Evolutionary conservation across 2,329 filamentous ascomycete species (phyloP), one percentile per base, ranked within the genome.

Genomic region (Pyricularia sp.): DNA sequence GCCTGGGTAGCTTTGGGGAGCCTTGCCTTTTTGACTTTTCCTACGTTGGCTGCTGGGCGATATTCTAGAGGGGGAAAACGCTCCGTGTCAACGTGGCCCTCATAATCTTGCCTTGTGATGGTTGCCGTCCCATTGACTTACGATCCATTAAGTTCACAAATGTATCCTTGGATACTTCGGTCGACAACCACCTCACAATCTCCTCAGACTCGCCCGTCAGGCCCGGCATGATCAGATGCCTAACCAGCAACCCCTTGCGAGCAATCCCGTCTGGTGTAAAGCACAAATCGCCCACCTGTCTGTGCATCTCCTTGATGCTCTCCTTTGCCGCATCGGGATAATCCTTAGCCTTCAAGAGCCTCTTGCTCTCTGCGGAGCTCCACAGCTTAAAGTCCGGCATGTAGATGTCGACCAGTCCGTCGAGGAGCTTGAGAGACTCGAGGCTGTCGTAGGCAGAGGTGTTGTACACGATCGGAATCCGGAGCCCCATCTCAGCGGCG

Each of bases 371-470:
- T 26, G 77, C 80, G 1, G 83, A 77, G 31, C 85, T 85, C 92
- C 91, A 95, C 11, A 94, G 87, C 77, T 96, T 95, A 82, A 95
- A 95, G 76, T 96, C 92, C 0, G 92, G 90, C n/a, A 96, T 81
- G 76, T 95, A 96, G 64, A 96, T 93, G 76, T 95, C 92, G 0
- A 95, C 87, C 31, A 96, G 80, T 0, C 92, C 92, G 73, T 95
- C 89, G 73, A 96, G 84, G 10, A 95, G 81, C 70, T 87, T 79
- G 1, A 96, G 81, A 0, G 90, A 93, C 2, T 87, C 88, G 0
- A 90, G 80, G 0, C 89, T 92, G 78, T 96, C 92, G 75, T 92
- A 96, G 12, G 90, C 88, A 0, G 90, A 93, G 0, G 92, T 94
- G 75, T 96, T 96, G 82, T 96, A 95, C 42, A 96, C 84, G 73